Evolutionary conservation across 257 asterid genomes (phyloP).

Genomic region (Hygrophila difformis): DNA sequence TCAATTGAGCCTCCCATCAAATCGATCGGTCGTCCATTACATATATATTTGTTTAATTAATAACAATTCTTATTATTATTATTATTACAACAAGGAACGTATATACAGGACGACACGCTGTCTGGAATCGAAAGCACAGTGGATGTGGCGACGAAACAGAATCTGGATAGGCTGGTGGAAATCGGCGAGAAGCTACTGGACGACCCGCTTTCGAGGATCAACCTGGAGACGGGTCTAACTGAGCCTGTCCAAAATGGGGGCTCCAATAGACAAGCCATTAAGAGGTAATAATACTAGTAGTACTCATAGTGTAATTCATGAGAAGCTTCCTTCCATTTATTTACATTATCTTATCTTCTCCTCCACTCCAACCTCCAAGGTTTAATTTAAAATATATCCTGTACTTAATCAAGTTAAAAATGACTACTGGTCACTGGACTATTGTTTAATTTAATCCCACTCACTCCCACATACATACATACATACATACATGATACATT

Average conservation of each 20-base stretch:
- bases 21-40: too few species aligned
- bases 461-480: too few species aligned
- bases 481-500: neutral
- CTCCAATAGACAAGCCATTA: slow-evolving; percentile 32
- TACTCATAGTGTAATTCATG: too few species aligned
- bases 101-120: slow-evolving; percentile 36
- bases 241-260: slow-evolving; percentile 35
- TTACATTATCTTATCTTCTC: neutral
- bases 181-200: slow-evolving; percentile 32
- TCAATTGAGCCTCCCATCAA: too few species aligned
- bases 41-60: too few species aligned
- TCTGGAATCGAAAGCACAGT: slow-evolving; percentile 30
- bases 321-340: neutral
- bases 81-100: too few species aligned
- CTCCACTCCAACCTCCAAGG: too few species aligned
- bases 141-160: slow-evolving; percentile 39
- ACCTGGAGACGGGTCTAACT: slow-evolving; percentile 29
- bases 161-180: slow-evolving; percentile 30
- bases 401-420: too few species aligned
- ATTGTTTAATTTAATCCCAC: too few species aligned
- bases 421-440: too few species aligned
- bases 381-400: too few species aligned
- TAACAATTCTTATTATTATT: too few species aligned
- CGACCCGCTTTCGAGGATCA: slow-evolving; percentile 30
- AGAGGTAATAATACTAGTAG: slow-evolving; percentile 30